A percentile compares a stretch with the other conserved stretches of the same genome.
These are phyloP conservation scores for Orbilia quercus DNA, from an alignment of 2,329 filamentous ascomycete genomes.

Conservation along the genomic window DNA sequence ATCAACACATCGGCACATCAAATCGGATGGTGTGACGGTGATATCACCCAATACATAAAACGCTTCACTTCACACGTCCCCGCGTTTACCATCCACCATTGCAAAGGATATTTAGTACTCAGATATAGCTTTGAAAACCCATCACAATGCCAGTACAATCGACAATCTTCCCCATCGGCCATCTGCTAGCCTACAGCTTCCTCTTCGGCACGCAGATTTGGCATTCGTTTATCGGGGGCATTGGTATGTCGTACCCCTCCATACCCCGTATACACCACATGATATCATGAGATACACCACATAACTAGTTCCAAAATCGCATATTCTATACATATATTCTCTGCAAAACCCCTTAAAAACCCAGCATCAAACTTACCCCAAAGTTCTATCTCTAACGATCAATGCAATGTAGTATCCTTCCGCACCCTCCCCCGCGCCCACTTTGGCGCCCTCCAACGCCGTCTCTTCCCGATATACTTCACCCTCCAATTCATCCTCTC, in stretches of 20 bases:
- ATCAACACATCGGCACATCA: neutral
- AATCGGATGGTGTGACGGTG: slow-evolving; percentile 1
- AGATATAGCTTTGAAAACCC: neutral
- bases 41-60: no score
- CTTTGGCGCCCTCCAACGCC: slow-evolving; percentile 82
- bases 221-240: slow-evolving; percentile 78
- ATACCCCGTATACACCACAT: no score
- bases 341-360: no score
- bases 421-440: slow-evolving; percentile 79
- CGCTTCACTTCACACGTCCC: no score
- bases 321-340: no score
- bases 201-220: slow-evolving; percentile 88
- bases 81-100: no score
- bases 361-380: no score
- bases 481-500: slow-evolving; percentile 81
- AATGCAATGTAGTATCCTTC: slow-evolving; percentile 74
- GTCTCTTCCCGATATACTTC: slow-evolving; percentile 90
- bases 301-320: no score
- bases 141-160: slow-evolving; percentile 57
- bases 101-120: no score
- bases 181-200: slow-evolving; percentile 73
- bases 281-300: no score
- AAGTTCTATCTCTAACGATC: slow-evolving; percentile 6
- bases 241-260: slow-evolving; percentile 31
- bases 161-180: slow-evolving; percentile 55